Percentiles rank a stretch among this genome's conserved stretches.
These are phyloP conservation scores for Endoconidiophora laricicola DNA, from an alignment of 2,329 filamentous ascomycete genomes.

Conservation along the genomic window DNA sequence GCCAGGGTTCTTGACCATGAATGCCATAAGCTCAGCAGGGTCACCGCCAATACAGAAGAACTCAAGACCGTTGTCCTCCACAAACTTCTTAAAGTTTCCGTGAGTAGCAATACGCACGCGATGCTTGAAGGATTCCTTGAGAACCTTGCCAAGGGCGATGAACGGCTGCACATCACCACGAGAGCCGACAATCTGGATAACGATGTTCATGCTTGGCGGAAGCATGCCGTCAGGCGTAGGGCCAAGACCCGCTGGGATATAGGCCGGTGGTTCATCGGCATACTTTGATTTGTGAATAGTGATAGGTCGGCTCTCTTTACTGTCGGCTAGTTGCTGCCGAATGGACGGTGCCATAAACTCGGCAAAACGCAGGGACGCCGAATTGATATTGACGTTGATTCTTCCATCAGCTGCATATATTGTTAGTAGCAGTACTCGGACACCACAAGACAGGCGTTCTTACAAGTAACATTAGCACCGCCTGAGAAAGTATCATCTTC, in stretches of 20 bases:
- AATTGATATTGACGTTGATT: constrained; percentile 64
- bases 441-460: background rate
- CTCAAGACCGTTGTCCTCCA: constrained; percentile 53
- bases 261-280: constrained; percentile 24
- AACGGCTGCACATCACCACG: constrained; percentile 65
- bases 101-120: constrained; percentile 61
- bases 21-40: constrained; percentile 63
- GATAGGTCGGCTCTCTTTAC: constrained; percentile 1
- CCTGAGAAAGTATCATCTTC: constrained; percentile 36
- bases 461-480: constrained; percentile 41
- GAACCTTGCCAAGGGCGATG: constrained; percentile 47
- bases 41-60: constrained; percentile 67
- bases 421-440: constrained; percentile 1
- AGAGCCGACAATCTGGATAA: constrained; percentile 60
- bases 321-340: constrained; percentile 12
- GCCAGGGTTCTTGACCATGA: constrained; percentile 81
- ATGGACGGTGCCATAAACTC: constrained; percentile 21
- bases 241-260: constrained; percentile 57
- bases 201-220: constrained; percentile 47
- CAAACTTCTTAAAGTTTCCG: constrained; percentile 47
- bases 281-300: constrained; percentile 7
- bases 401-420: constrained; percentile 47
- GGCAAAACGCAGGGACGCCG: constrained; percentile 31
- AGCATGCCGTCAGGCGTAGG: constrained; percentile 41
- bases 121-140: constrained; percentile 50